Percentiles rank a stretch among this genome's conserved stretches.
Conservation (phyloP, 352 stramenopile species). For the Globisporangium uncinulatum region DNA sequence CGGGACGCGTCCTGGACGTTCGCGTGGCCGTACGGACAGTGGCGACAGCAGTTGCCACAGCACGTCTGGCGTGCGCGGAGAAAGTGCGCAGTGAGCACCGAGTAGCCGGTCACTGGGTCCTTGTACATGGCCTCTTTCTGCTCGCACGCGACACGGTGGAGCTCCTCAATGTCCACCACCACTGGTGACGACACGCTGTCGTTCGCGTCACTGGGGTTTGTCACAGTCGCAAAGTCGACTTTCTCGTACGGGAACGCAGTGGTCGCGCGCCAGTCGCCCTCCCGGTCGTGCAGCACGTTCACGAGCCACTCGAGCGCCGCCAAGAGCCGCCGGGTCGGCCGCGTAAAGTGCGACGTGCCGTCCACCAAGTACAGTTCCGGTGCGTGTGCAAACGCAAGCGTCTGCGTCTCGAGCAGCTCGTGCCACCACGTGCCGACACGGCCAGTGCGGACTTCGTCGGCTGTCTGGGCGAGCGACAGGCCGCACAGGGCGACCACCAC, state of each 20-base stretch:
- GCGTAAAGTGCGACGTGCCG: constrained; percentile 68
- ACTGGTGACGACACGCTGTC: constrained; percentile 10
- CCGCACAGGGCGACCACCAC: constrained; percentile 64
- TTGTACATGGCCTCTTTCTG: constrained; percentile 73
- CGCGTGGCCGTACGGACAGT: constrained; percentile 87
- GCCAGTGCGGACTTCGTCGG: constrained; percentile 30
- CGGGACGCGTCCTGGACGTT: constrained; percentile 53
- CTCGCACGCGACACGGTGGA: constrained; percentile 64
- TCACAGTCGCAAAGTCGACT: constrained; percentile 14
- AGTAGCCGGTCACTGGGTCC: constrained; percentile 82
- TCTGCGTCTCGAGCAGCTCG: constrained; percentile 11
- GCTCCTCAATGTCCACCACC: constrained; percentile 48
- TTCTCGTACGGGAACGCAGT: constrained; percentile 40
- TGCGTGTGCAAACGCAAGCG: constrained; percentile 6
- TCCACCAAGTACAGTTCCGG: constrained; percentile 50
- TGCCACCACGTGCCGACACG: constrained; percentile 40
- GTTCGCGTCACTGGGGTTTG: not conserved
- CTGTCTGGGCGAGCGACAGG: constrained; percentile 36
- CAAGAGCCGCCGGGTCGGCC: constrained; percentile 49
- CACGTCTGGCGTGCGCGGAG: constrained; percentile 76
- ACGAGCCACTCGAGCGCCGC: constrained; percentile 57
- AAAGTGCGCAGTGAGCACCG: constrained; percentile 82
- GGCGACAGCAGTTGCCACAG: constrained; percentile 86
- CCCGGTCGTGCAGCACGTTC: constrained; percentile 24
- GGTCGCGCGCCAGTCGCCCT: constrained; percentile 21